A percentile compares a stretch with the other conserved stretches of the same genome.
These are phyloP conservation scores for Gaeumannomyces sp. DNA, from an alignment of 2,329 filamentous ascomycete species.

Conservation along the genomic window DNA sequence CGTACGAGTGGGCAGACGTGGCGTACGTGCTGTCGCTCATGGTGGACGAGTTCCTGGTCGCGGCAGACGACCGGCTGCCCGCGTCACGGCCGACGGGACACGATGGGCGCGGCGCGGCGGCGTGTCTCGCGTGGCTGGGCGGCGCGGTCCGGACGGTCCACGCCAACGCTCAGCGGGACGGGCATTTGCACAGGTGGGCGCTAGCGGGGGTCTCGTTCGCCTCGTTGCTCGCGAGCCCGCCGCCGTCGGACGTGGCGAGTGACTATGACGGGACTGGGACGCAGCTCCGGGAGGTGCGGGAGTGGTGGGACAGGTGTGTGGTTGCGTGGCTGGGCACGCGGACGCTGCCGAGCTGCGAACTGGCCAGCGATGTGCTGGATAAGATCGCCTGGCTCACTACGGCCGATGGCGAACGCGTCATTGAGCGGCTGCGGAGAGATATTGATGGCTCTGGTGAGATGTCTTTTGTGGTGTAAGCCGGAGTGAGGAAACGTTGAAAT, in stretches of 20 bases:
- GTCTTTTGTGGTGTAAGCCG: too few relatives aligned
- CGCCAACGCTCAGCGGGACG: neutral
- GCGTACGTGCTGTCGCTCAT: neutral
- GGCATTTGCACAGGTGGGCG: neutral
- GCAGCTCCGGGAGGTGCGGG: neutral
- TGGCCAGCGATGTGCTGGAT: neutral
- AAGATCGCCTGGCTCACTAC: neutral
- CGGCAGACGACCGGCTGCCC: too few relatives aligned
- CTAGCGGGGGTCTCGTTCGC: neutral
- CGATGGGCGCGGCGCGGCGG: neutral
- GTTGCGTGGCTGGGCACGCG: neutral
- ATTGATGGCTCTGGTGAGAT: neutral
- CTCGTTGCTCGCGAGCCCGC: neutral
- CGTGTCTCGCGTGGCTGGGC: neutral
- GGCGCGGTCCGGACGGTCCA: neutral
- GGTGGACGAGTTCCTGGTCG: neutral
- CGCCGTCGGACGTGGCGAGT: neutral
- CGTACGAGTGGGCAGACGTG: neutral
- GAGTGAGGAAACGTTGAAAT: too few relatives aligned
- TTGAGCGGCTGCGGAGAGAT: neutral
- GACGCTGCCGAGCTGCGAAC: neutral
- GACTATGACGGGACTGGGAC: neutral
- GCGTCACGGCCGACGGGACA: too few relatives aligned
- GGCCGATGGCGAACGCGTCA: neutral
- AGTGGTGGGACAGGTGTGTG: neutral